Evolutionary conservation across 2,329 filamentous ascomycete genomes (phyloP), one percentile per base, ranked within the genome.

Genomic region (Claviceps sp.): DNA sequence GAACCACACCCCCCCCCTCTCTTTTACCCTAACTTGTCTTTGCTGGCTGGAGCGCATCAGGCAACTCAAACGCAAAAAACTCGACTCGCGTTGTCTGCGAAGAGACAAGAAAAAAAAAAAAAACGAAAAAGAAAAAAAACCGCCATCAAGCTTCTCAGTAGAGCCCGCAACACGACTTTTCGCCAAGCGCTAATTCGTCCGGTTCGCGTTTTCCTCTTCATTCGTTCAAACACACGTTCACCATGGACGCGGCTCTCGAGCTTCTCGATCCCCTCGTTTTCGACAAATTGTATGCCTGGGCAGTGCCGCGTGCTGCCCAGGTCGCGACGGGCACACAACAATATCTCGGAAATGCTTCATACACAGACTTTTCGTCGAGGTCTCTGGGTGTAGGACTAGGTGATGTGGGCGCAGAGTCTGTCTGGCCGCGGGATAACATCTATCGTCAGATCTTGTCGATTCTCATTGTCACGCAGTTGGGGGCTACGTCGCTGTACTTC

Each of bases 401-500:
- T 3, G 26, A 29, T 29, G 8, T 29, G 26, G 26, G 20, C 13
- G 8, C 42, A 20, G 17, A 14, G 49, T 70, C 66, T 3, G 59
- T 61, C 9, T 68, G 67, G 60, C 54, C 65, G 4, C 68, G 70
- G 57, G 68, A 72, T 61, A 64, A 69, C 60, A 63, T 71, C 50
- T 58, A 63, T 40, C 69, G 69, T 50, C 69, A 72, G 51, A 55
- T 58, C 58, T 58, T 63, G 49, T 70, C 68, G 0, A 62, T 71
- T 48, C 58, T 71, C 11, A 49, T 67, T 55, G 56, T 71, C 50
- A 68, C 68, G 22, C 64, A 68, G 55, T 50, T 70, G 36, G 69
- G 68, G 52, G 68, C 67, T 50, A 61, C 66, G 14, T 49, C 50
- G 11, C 59, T 66, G 36, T 89, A 88, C 72, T 85, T 84, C 63